These are phyloP conservation scores for Cucumis sativus DNA, from an alignment of 306 rosid genomes.

Conservation along the genomic window DNA sequence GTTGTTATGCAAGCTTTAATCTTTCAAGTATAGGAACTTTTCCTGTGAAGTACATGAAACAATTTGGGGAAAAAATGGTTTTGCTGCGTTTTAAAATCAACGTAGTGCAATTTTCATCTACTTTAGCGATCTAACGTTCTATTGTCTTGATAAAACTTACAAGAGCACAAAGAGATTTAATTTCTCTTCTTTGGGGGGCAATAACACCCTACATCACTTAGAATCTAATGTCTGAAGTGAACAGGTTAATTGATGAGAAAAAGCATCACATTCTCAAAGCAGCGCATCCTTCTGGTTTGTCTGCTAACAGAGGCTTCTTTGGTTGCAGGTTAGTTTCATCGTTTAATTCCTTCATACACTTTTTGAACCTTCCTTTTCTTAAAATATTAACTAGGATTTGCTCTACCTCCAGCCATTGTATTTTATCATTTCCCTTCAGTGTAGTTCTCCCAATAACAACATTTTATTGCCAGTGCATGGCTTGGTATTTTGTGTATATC, in stretches of 20 bases:
- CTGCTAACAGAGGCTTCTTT: conserved; percentile 88
- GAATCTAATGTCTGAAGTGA: not conserved
- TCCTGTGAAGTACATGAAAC: not conserved
- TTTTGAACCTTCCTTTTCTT: not conserved
- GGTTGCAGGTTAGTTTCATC: conserved; percentile 66
- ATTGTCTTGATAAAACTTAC: not conserved
- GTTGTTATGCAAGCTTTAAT: not conserved
- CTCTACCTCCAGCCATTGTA: not conserved
- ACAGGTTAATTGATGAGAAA: conserved; percentile 66
- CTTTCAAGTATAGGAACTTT: not conserved
- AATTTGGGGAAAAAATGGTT: not conserved
- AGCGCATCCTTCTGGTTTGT: conserved; percentile 97
- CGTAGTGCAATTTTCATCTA: not conserved
- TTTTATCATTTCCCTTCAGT: not conserved
- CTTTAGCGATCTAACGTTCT: not conserved
- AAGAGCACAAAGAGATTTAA: not conserved
- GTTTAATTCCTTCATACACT: not conserved
- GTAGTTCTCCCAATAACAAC: not conserved
- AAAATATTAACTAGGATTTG: not conserved
- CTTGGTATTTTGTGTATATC: not conserved
- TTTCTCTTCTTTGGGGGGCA: not conserved
- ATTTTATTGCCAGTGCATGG: not conserved
- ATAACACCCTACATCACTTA: not conserved
- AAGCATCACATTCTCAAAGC: conserved; percentile 83
- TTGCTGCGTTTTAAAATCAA: not conserved